Base-by-base conservation (phyloP, 768 basidiomycete species). In the Butyriboletus loyo region DNA sequence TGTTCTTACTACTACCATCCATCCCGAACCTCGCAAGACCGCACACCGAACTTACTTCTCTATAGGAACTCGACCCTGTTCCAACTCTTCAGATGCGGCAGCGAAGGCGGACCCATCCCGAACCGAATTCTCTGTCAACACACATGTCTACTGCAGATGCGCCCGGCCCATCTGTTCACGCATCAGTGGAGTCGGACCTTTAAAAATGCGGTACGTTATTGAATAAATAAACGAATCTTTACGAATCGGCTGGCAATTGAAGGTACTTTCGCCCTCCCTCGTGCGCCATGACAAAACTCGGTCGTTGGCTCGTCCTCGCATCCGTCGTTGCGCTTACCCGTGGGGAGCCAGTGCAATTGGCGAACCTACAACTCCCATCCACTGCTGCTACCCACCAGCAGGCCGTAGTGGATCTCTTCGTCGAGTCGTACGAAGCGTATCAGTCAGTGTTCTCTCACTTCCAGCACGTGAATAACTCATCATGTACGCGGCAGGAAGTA, bases 341-440 rank as follows among this genome's bases (percentile, higher is more conserved):
- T 36, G 62, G 54, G 8, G 52, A 25, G 6, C 30, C 37, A 1
- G 79, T 85, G 3, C 84, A 86, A 59, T 67, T 71, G 31, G 58
- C 68, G 1, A 64, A 65, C 47, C 60, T 85, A 15, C 40, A 54
- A 24, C 66, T 84, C 8, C 84, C 84, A 1, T 22, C 67, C 4
- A 63, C 62, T 34, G 74, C 75, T 1, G 58, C 67, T 7, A 41
- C 58, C 2, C 64, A 79, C 50, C 67, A 67, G 28, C 73, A 73
- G 11, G 66, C 70, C 8, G 81, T 83, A 10, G 71, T 73, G 59
- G 52, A 75, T 25, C 73, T 86, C 25, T 85, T 87, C 63, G 54
- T 52, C 1, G 67, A 72, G 21, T 81, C 79, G 45, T 86, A 86
- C 55, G 52, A 64, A 7, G 77, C 82, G 14, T 87, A 88, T 68